phyloP scores from a whole-genome alignment of 2,329 filamentous ascomycete species.

The Davidsoniella virescens region DNA sequence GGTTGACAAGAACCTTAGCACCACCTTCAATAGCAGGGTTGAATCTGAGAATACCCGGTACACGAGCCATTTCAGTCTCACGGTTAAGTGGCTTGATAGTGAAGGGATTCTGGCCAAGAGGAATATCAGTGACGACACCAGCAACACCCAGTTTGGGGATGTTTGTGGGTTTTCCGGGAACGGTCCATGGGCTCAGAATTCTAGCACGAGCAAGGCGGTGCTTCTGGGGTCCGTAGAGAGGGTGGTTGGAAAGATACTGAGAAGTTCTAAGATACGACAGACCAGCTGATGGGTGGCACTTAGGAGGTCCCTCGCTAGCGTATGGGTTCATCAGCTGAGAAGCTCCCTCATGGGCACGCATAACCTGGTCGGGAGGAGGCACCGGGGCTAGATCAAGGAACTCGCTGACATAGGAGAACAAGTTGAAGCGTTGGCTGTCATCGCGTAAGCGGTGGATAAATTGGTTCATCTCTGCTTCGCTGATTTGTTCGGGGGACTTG shows the following conservation, averaged over 20 bases:
- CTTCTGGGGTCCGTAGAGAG: constrained; percentile 42
- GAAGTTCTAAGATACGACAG: constrained; percentile 43
- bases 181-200: constrained; percentile 30
- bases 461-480: constrained; percentile 33
- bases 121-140: constrained; percentile 33
- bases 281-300: constrained; percentile 45
- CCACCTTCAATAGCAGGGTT: constrained; percentile 35
- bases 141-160: constrained; percentile 35
- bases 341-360: constrained; percentile 11
- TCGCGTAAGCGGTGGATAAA: constrained; percentile 37
- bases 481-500: constrained; percentile 24
- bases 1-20: constrained; percentile 35
- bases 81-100: constrained; percentile 18
- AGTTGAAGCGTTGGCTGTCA: constrained; percentile 25
- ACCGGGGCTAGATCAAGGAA: constrained; percentile 48
- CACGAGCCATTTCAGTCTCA: constrained; percentile 13
- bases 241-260: constrained; percentile 41
- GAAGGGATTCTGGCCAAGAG: constrained; percentile 27
- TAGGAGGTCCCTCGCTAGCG: constrained; percentile 37
- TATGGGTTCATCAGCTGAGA: constrained; percentile 25
- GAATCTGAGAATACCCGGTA: constrained; percentile 17
- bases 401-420: constrained; percentile 39
- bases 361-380: constrained; percentile 19
- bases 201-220: constrained; percentile 34
- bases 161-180: constrained; percentile 18